A percentile compares a stretch with the other conserved stretches of the same genome.
Conservation (phyloP, 2,329 filamentous ascomycete species). For the Didymella lethalis region DNA sequence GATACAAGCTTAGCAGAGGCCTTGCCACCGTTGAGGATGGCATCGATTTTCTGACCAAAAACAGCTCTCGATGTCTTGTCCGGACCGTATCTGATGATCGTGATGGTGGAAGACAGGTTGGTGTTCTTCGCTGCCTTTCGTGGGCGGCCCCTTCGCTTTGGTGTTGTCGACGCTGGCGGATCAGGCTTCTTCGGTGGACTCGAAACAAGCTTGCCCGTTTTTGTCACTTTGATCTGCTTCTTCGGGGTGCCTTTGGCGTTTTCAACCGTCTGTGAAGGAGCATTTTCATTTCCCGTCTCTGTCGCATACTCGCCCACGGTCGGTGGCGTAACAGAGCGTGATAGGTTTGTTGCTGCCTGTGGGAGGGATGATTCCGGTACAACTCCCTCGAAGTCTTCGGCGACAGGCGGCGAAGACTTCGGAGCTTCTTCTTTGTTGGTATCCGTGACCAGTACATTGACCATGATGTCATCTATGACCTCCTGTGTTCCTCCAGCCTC, state of each 20-base stretch:
- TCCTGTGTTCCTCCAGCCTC: slow-evolving; percentile 28
- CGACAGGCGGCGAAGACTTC: slow-evolving; percentile 3
- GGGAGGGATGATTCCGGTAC: slow-evolving; percentile 11
- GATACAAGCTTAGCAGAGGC: slow-evolving; percentile 27
- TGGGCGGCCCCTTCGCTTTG: slow-evolving; percentile 19
- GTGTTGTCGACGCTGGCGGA: slow-evolving; percentile 56
- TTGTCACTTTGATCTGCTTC: slow-evolving; percentile 52
- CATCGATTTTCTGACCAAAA: slow-evolving; percentile 68
- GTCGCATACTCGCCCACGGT: not conserved
- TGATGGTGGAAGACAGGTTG: slow-evolving; percentile 52
- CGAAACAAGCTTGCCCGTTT: slow-evolving; percentile 57
- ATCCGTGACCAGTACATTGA: slow-evolving; percentile 2
- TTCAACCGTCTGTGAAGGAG: not conserved
- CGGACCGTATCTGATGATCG: slow-evolving; percentile 67
- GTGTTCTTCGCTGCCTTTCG: slow-evolving; percentile 27
- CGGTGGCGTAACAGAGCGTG: slow-evolving; percentile 7
- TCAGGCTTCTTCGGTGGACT: slow-evolving; percentile 46
- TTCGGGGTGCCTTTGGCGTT: slow-evolving; percentile 32
- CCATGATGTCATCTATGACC: slow-evolving; percentile 17
- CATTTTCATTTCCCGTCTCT: not conserved
- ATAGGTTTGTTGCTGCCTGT: not conserved
- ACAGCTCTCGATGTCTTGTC: slow-evolving; percentile 56
- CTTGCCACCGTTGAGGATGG: slow-evolving; percentile 62
- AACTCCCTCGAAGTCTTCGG: not conserved
- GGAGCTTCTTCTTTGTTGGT: slow-evolving; percentile 1